phyloP scores from a whole-genome alignment of 345 rosid genomes.

The Euphorbia peplus region DNA sequence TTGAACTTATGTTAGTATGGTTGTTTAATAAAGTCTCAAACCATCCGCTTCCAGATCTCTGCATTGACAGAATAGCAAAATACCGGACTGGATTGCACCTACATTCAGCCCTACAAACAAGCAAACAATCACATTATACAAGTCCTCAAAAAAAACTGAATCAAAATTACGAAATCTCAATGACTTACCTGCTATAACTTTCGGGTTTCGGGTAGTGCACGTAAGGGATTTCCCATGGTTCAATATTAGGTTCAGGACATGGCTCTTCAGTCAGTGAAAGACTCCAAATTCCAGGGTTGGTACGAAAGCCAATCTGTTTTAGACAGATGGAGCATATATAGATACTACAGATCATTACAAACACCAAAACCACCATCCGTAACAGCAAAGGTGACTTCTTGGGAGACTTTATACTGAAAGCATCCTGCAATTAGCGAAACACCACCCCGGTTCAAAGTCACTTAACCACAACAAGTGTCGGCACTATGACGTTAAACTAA shows the following conservation, averaged over 20 bases:
- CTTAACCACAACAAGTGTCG: neutral
- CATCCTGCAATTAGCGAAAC: conserved; percentile 50
- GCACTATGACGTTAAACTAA: neutral
- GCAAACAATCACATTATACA: conserved; percentile 17
- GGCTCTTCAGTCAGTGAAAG: conserved; percentile 53
- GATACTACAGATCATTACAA: conserved; percentile 78
- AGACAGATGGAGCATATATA: conserved; percentile 81
- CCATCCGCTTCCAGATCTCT: conserved; percentile 99
- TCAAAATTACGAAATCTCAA: neutral
- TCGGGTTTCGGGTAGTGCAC: conserved; percentile 80
- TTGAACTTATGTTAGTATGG: conserved; percentile 94
- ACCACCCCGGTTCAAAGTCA: conserved; percentile 12
- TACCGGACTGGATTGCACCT: conserved; percentile 82
- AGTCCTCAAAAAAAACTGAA: conserved; percentile 4
- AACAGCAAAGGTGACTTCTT: conserved; percentile 82
- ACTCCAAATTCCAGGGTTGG: conserved; percentile 44
- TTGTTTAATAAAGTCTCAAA: conserved; percentile 91
- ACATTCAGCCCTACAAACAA: conserved; percentile 75
- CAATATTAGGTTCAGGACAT: conserved; percentile 70
- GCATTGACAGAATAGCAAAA: conserved; percentile 97
- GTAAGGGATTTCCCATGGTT: conserved; percentile 92
- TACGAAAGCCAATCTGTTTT: conserved; percentile 60
- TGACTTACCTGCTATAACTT: conserved; percentile 67
- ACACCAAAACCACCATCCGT: conserved; percentile 74
- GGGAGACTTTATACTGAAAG: conserved; percentile 59